phyloP scores from a whole-genome alignment of 2,329 filamentous ascomycete genomes.

The Aureobasidium musti region DNA sequence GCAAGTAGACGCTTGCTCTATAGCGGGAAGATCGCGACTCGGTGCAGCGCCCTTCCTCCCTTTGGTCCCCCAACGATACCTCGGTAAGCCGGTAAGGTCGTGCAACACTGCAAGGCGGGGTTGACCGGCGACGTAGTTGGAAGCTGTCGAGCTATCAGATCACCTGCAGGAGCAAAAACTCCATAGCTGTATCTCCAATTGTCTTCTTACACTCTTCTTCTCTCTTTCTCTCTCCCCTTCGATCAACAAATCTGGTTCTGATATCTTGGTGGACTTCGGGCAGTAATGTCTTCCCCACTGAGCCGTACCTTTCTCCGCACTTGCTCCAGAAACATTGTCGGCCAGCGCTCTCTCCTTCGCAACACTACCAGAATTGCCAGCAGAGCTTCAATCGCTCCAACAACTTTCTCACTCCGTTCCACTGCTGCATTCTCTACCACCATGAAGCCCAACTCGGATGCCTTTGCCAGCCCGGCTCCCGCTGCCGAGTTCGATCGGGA shows the following conservation, averaged over 20 bases:
- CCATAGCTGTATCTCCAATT: background rate
- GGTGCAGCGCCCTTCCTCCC: background rate
- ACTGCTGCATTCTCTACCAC: slow-evolving; percentile 39
- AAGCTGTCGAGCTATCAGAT: slow-evolving; percentile 17
- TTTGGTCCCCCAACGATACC: slow-evolving; percentile 10
- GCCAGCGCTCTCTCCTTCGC: slow-evolving; percentile 38
- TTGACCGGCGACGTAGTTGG: slow-evolving; percentile 4
- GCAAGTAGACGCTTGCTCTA: no score
- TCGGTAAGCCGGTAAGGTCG: slow-evolving; percentile 2
- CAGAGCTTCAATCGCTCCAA: slow-evolving; percentile 24
- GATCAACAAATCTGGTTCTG: background rate
- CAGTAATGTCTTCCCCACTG: slow-evolving; percentile 40
- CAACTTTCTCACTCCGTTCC: slow-evolving; percentile 31
- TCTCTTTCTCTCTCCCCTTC: background rate
- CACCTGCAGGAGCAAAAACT: slow-evolving; percentile 4
- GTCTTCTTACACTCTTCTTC: background rate
- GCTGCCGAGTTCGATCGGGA: slow-evolving; percentile 72
- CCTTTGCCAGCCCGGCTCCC: slow-evolving; percentile 38
- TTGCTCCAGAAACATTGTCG: slow-evolving; percentile 37
- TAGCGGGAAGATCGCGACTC: background rate
- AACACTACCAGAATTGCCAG: slow-evolving; percentile 33
- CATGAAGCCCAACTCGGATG: slow-evolving; percentile 39
- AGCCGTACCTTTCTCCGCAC: slow-evolving; percentile 45
- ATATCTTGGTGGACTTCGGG: background rate
- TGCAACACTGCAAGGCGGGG: slow-evolving; percentile 15